A percentile compares a stretch with the other conserved stretches of the same genome.
Conservation (phyloP, 345 rosid species). For the Syzygium aromaticum region DNA sequence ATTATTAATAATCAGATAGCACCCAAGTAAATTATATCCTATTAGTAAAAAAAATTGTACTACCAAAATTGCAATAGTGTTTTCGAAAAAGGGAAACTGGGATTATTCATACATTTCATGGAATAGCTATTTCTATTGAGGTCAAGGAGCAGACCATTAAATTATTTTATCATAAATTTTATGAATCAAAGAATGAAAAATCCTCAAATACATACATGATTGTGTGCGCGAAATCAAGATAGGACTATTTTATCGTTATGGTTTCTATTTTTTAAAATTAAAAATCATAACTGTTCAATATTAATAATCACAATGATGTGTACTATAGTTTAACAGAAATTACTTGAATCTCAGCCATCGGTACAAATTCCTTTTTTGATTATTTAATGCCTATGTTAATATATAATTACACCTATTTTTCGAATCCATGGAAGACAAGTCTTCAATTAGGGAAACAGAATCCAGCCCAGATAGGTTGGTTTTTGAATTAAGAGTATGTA, state of each 20-base stretch:
- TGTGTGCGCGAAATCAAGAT: not conserved
- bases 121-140: no score
- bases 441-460: not conserved
- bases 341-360: not conserved
- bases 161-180: no score
- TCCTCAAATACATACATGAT: not conserved
- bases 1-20: no score
- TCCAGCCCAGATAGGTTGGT: not conserved
- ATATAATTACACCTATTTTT: not conserved
- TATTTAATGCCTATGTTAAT: not conserved
- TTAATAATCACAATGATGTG: not conserved
- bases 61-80: no score
- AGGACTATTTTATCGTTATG: not conserved
- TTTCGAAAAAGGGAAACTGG: no score
- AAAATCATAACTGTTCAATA: not conserved
- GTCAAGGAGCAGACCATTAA: no score
- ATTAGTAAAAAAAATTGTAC: no score
- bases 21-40: no score
- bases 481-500: not conserved
- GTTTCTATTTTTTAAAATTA: no score
- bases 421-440: not conserved
- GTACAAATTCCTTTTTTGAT: not conserved
- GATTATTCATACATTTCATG: no score
- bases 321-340: not conserved
- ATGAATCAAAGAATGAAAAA: not conserved